Evolutionary conservation across 306 rosid genomes (phyloP).

Genomic region (Malus sylvestris): DNA sequence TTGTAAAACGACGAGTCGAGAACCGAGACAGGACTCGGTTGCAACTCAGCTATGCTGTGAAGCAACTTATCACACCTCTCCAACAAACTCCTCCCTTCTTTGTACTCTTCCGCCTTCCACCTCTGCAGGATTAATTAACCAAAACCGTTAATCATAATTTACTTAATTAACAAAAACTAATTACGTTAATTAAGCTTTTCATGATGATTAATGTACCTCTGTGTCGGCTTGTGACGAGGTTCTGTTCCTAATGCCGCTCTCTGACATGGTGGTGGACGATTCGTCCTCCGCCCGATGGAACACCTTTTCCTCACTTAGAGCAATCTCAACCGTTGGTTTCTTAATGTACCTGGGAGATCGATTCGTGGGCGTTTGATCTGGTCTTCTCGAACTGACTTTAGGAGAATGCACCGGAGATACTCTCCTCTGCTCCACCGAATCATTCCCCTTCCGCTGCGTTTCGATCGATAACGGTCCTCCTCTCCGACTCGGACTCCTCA

Average conservation of each 20-base stretch:
- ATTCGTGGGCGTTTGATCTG: constrained; percentile 30
- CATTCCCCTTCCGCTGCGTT: constrained; percentile 34
- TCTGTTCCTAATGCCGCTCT: constrained; percentile 55
- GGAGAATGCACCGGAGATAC: constrained; percentile 70
- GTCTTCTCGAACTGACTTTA: constrained; percentile 34
- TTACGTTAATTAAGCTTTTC: background rate
- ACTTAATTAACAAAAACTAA: background rate
- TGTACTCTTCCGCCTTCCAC: constrained; percentile 51
- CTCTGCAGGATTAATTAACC: constrained; percentile 29
- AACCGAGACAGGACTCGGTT: constrained; percentile 94
- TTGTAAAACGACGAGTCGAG: constrained; percentile 83
- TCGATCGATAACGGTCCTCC: constrained; percentile 35
- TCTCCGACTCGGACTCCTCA: constrained; percentile 50
- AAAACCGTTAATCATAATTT: background rate
- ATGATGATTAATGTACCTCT: constrained; percentile 39
- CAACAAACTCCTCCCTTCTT: constrained; percentile 56
- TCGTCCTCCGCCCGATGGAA: constrained; percentile 51
- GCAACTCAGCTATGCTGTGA: constrained; percentile 81
- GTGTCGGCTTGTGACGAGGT: constrained; percentile 58
- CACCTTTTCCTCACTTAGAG: background rate
- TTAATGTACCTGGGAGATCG: constrained; percentile 59
- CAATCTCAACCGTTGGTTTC: constrained; percentile 22
- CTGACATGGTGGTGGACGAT: constrained; percentile 63
- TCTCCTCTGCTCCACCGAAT: constrained; percentile 44
- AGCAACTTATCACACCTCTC: constrained; percentile 84